Evolutionary conservation across 352 stramenopile genomes (phyloP).

Genomic region (Phytophthora sp.): DNA sequence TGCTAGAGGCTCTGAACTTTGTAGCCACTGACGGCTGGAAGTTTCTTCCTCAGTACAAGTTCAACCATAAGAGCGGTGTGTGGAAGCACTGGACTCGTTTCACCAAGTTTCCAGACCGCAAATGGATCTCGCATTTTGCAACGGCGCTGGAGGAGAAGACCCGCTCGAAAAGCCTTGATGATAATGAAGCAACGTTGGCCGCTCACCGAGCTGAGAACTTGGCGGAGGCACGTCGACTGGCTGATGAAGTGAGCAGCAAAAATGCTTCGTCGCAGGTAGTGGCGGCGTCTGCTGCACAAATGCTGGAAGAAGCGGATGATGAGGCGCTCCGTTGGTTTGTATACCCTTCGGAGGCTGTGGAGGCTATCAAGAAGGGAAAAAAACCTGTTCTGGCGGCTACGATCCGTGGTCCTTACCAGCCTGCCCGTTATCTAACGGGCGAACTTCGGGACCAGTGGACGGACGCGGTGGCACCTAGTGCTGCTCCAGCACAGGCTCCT

Average conservation of each 20-base stretch:
- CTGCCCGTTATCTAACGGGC: slow-evolving; percentile 47
- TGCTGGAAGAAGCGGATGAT: slow-evolving; percentile 54
- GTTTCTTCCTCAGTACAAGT: slow-evolving; percentile 95
- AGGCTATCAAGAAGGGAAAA: slow-evolving; percentile 81
- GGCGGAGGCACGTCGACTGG: slow-evolving; percentile 38
- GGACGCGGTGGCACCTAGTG: not conserved
- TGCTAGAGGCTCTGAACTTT: slow-evolving; percentile 93
- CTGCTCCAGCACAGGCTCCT: not conserved
- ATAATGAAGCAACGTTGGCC: slow-evolving; percentile 42
- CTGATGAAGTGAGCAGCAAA: slow-evolving; percentile 29
- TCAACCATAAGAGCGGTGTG: slow-evolving; percentile 96
- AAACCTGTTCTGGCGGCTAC: slow-evolving; percentile 64
- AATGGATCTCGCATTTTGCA: slow-evolving; percentile 63
- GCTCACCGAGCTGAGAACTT: slow-evolving; percentile 54
- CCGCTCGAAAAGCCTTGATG: slow-evolving; percentile 24
- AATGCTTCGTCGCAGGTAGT: slow-evolving; percentile 32
- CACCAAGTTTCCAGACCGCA: slow-evolving; percentile 57
- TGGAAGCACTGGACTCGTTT: slow-evolving; percentile 86
- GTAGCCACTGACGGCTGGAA: slow-evolving; percentile 94
- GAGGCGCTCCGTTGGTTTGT: slow-evolving; percentile 78
- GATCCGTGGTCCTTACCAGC: slow-evolving; percentile 59
- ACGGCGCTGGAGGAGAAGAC: slow-evolving; percentile 35
- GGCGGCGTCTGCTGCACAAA: slow-evolving; percentile 46
- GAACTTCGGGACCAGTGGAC: slow-evolving; percentile 60
- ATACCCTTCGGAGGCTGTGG: slow-evolving; percentile 83